Evolutionary conservation across 805 yeast species (phyloP).

Genomic region (Wickerhamomyces bisporus): DNA sequence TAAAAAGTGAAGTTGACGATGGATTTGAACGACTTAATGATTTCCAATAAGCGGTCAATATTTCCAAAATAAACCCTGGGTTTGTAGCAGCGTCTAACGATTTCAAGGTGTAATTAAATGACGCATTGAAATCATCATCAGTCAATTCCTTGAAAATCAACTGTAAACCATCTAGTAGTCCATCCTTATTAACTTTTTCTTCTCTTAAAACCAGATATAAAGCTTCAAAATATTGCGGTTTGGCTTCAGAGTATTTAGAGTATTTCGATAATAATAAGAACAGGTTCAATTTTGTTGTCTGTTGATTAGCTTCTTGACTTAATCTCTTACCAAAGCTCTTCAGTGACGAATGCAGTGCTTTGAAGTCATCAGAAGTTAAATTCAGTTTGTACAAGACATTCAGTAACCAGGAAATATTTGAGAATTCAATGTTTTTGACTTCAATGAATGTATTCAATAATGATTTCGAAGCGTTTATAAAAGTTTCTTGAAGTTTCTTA

Average conservation of each 20-base stretch:
- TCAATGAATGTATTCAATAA: constrained; percentile 4
- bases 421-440: neutral
- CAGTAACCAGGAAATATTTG: constrained; percentile 27
- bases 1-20: constrained; percentile 5
- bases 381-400: constrained; percentile 22
- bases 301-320: constrained; percentile 6
- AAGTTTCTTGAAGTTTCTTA: constrained; percentile 4
- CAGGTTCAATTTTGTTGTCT: constrained; percentile 19
- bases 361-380: constrained; percentile 4
- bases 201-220: constrained; percentile 31
- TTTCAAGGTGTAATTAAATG: constrained; percentile 14
- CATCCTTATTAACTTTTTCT: constrained; percentile 10
- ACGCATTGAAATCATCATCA: constrained; percentile 5
- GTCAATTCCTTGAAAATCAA: constrained; percentile 7
- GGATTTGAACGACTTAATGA: constrained; percentile 8
- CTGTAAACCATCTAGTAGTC: constrained; percentile 20
- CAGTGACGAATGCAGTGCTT: constrained; percentile 6
- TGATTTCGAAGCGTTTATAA: constrained; percentile 7
- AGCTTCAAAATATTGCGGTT: constrained; percentile 26
- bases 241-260: constrained; percentile 11
- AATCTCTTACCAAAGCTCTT: constrained; percentile 9
- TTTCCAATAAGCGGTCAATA: constrained; percentile 15
- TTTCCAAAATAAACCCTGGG: constrained; percentile 18
- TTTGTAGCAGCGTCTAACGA: constrained; percentile 18
- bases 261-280: constrained; percentile 26